Evolutionary conservation across 768 basidiomycete species (phyloP).

Genomic region (Lactarius vividus): DNA sequence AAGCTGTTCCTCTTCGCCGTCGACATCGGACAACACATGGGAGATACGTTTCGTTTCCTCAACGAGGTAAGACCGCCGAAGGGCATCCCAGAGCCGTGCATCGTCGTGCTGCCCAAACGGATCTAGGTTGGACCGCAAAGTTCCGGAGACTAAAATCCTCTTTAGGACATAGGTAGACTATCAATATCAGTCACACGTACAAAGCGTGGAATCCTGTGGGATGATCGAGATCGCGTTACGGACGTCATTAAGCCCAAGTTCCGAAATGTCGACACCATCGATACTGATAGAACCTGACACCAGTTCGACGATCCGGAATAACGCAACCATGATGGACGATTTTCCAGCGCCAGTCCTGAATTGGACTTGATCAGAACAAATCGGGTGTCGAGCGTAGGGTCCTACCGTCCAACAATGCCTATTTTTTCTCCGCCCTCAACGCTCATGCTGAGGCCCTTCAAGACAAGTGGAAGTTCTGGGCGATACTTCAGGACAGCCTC

Average conservation of each 20-base stretch:
- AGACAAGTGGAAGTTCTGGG: constrained; percentile 81
- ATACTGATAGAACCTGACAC: constrained; percentile 72
- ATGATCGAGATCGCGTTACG: constrained; percentile 71
- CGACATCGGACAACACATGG: constrained; percentile 31
- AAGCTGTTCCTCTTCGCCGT: constrained; percentile 41
- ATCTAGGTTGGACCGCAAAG: constrained; percentile 83
- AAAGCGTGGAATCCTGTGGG: constrained; percentile 66
- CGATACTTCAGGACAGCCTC: constrained; percentile 80
- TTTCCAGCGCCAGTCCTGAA: constrained; percentile 81
- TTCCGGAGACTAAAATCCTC: constrained; percentile 60
- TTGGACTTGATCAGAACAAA: background rate
- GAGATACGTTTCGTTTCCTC: constrained; percentile 42
- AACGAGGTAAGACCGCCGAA: constrained; percentile 82
- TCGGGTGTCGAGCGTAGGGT: constrained; percentile 21
- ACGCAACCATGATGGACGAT: constrained; percentile 83
- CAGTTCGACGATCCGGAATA: constrained; percentile 84
- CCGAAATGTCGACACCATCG: constrained; percentile 82
- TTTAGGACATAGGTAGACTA: constrained; percentile 18
- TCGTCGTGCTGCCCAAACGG: constrained; percentile 84
- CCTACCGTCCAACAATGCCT: constrained; percentile 75
- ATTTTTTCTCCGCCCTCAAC: constrained; percentile 82
- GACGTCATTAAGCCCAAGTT: constrained; percentile 75
- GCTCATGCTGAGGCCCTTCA: constrained; percentile 76
- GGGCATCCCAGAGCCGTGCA: constrained; percentile 82
- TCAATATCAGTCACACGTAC: constrained; percentile 45